Percentiles rank a stretch among this genome's conserved stretches.
These are phyloP conservation scores for Didymella pinodella DNA, from an alignment of 2,329 filamentous ascomycete species.

Conservation along the genomic window DNA sequence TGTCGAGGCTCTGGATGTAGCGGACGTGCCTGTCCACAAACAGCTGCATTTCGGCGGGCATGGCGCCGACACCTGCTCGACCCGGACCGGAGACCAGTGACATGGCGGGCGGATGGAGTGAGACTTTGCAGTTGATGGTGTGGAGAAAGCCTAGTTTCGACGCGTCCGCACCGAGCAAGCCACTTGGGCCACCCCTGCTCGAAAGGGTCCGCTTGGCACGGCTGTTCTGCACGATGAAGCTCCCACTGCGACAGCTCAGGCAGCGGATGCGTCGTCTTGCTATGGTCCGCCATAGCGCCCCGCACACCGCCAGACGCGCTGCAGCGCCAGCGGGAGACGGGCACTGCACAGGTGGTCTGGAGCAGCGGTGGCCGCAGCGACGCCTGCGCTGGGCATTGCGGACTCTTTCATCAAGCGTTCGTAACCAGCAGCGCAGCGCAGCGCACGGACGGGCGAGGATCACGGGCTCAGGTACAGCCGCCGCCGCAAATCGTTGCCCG, in stretches of 20 bases:
- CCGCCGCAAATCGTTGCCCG: conserved; percentile 30
- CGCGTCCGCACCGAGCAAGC: conserved; percentile 13
- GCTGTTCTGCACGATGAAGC: conserved; percentile 17
- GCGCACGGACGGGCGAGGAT: conserved; percentile 13
- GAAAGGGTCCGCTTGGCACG: conserved; percentile 6
- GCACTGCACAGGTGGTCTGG: neutral
- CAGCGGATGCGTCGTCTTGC: conserved; percentile 23
- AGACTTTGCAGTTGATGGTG: conserved; percentile 9
- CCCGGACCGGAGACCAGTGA: conserved; percentile 68
- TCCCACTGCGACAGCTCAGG: conserved; percentile 21
- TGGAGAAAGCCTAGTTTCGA: conserved; percentile 19
- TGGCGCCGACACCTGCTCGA: conserved; percentile 53
- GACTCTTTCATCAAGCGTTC: conserved; percentile 17
- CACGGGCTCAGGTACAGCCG: conserved; percentile 22
- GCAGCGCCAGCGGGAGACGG: neutral
- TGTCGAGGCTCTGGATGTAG: conserved; percentile 93
- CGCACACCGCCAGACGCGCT: conserved; percentile 18
- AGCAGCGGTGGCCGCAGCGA: neutral
- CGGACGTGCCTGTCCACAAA: conserved; percentile 76
- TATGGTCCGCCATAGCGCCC: conserved; percentile 3
- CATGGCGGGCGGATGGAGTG: conserved; percentile 53
- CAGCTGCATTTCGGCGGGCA: conserved; percentile 60
- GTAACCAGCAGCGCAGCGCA: conserved; percentile 22
- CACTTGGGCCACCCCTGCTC: conserved; percentile 5
- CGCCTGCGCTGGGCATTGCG: neutral